Conservation (phyloP, 257 asterid genomes). For the Plectranthus barbatus region DNA sequence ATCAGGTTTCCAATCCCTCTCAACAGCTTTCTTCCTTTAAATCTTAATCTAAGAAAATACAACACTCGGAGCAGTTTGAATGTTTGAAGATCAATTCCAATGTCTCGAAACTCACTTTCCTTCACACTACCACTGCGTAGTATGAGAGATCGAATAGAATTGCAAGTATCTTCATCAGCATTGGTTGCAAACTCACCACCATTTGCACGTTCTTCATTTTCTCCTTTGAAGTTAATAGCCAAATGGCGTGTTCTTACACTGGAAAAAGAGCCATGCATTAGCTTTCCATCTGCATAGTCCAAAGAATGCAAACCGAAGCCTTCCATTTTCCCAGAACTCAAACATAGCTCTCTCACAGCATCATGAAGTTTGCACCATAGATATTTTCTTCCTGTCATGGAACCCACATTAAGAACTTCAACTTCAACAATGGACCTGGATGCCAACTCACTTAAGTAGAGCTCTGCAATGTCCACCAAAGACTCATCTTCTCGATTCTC, state of each 20-base stretch:
- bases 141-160: too few species aligned
- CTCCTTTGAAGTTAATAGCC: neutral
- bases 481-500: neutral
- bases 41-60: too few species aligned
- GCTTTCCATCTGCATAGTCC: neutral
- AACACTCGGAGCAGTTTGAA: too few species aligned
- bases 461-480: neutral
- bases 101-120: too few species aligned
- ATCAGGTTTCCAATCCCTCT: too few species aligned
- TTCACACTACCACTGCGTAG: too few species aligned
- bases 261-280: neutral
- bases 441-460: neutral
- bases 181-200: too few species aligned
- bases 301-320: neutral
- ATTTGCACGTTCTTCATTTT: too few species aligned
- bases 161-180: too few species aligned
- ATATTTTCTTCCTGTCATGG: neutral
- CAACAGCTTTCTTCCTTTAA: too few species aligned
- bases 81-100: too few species aligned
- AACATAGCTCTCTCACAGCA: neutral
- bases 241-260: neutral
- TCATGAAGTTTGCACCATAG: neutral
- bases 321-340: neutral
- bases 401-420: neutral
- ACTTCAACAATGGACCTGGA: slow-evolving; percentile 5